Conservation (phyloP, 2,329 filamentous ascomycete species). For the Fusarium armeniacum region DNA sequence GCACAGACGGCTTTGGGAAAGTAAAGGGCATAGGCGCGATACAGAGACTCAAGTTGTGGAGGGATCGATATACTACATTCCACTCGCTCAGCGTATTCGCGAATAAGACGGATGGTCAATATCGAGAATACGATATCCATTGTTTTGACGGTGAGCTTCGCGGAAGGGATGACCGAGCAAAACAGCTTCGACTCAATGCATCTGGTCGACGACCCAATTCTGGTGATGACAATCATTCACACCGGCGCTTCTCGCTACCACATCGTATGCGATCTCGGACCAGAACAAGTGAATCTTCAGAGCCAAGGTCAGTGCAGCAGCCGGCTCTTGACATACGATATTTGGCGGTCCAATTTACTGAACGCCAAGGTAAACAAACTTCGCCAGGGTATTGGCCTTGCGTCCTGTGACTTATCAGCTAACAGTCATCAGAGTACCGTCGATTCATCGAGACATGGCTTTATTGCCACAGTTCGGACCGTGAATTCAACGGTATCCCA, state of each 20-base stretch:
- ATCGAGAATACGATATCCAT: constrained; percentile 64
- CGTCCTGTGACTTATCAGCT: constrained; percentile 38
- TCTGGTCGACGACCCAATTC: constrained; percentile 59
- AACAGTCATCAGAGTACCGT: constrained; percentile 54
- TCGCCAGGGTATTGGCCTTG: constrained; percentile 15
- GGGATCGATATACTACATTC: constrained; percentile 62
- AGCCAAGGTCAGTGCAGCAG: constrained; percentile 46
- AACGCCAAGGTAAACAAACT: constrained; percentile 58
- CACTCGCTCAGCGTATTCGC: constrained; percentile 65
- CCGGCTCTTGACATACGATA: constrained; percentile 61
- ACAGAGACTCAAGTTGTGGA: constrained; percentile 67
- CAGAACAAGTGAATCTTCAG: constrained; percentile 51
- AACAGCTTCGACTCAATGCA: constrained; percentile 61
- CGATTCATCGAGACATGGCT: constrained; percentile 64
- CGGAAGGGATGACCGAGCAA: constrained; percentile 62
- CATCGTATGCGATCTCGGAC: constrained; percentile 59
- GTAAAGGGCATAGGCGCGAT: constrained; percentile 66
- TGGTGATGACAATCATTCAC: constrained; percentile 54
- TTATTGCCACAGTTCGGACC: constrained; percentile 62
- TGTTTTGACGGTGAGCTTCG: constrained; percentile 63
- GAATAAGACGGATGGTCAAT: constrained; percentile 61
- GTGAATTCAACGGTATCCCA: constrained; percentile 61
- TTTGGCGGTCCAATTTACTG: constrained; percentile 65
- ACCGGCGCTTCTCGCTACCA: constrained; percentile 60
- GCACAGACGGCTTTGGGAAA: constrained; percentile 65